phyloP scores from a whole-genome alignment of 345 rosid species.

The Mallotus nudiflorus region DNA sequence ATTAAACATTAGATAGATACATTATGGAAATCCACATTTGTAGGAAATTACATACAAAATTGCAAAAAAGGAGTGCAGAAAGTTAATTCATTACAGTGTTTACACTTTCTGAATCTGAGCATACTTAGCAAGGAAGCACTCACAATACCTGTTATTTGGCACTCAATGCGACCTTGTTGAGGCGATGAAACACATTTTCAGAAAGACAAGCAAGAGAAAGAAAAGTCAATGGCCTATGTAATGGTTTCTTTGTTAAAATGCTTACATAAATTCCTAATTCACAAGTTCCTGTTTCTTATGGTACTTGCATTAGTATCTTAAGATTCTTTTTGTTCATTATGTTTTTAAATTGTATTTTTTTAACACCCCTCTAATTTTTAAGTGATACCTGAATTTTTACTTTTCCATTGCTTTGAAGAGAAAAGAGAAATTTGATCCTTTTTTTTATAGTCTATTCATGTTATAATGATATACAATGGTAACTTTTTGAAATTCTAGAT shows the following conservation, averaged over 20 bases:
- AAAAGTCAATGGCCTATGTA: not conserved
- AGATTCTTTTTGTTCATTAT: no score
- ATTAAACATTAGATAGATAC: not conserved
- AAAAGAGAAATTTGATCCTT: not conserved
- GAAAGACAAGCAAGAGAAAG: not conserved
- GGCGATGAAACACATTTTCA: not conserved
- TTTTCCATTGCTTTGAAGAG: not conserved
- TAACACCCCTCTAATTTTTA: not conserved
- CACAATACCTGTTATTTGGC: no score
- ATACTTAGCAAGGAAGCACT: not conserved
- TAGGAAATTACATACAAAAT: not conserved
- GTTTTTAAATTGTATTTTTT: no score
- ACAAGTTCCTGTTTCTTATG: no score
- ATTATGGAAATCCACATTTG: not conserved
- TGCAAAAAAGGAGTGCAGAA: no score
- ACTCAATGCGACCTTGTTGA: not conserved
- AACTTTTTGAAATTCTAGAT: not conserved
- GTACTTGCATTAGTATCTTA: no score
- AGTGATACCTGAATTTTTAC: not conserved
- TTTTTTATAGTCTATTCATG: not conserved
- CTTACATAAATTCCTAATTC: no score
- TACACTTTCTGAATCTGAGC: not conserved
- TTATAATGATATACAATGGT: not conserved
- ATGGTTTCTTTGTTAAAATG: not conserved
- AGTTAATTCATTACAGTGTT: no score